Base-by-base conservation (phyloP, 306 rosid genomes). In the Oemleria cerasiformis region DNA sequence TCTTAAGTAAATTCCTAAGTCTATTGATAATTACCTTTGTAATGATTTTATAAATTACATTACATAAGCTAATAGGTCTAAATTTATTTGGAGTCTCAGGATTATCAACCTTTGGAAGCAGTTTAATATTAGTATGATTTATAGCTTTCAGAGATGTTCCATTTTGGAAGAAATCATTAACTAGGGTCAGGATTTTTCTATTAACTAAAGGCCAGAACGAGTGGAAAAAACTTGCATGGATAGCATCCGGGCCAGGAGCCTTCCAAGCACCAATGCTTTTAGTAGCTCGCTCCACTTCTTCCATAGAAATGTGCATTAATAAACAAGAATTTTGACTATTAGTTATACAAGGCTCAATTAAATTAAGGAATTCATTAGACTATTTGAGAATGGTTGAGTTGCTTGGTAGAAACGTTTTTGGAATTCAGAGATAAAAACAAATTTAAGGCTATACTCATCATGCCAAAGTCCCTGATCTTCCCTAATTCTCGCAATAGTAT, bases 121-220 rank as follows among this genome's bases (percentile, higher is more conserved):
- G 10, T 8, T 3, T 9, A 14, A 50, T 50, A 6, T 17, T 50
- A 16, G 10, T 49, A 9, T 49, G 55, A 10, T 16, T 49, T 15
- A 6, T 2, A 16, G 10, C 21, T 7, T 44, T 44, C 1, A 50
- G 3, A 16, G 6, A 5, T 8, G 8, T 6, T n/a, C 0, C 17
- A 17, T 50, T 16, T 14, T 50, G 4, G 2, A 50, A 50, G n/a
- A 50, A 16, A 50, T 50, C 55, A 16, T 50, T 50, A 17, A 17
- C 55, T 5, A 6, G n/a, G n/a, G 15, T 50, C 6, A 50, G 15
- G 0, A 50, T 49, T 12, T 50, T 5, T 20, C 2, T 0, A 6
- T 3, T 17, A 14, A 14, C 16, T 2, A 0, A 2, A n/a, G n/a
- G n/a, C 7, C 0, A 50, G 1, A 5, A 5, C 4, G 14, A 3